Evolutionary conservation across 176 grass and related monocot species (phyloP).

Genomic region (bread wheat (Triticum aestivum)): DNA sequence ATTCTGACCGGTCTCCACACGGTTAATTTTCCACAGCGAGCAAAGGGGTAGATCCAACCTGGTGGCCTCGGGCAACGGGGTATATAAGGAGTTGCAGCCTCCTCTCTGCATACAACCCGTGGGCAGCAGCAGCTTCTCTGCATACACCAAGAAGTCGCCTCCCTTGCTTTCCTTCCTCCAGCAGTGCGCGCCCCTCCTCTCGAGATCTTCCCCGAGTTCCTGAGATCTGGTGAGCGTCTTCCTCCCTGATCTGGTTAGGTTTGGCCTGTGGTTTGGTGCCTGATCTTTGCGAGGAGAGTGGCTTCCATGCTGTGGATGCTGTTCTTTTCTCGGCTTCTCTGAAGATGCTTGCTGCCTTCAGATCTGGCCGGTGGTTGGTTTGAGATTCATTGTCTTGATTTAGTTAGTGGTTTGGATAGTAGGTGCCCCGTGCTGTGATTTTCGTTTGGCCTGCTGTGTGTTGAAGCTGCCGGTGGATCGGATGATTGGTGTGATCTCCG

Average conservation of each 20-base stretch:
- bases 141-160: constrained; percentile 10
- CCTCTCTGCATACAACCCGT: constrained; percentile 32
- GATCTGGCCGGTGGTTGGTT: constrained; percentile 26
- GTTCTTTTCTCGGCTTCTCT: not conserved
- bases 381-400: not conserved
- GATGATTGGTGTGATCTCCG: not conserved
- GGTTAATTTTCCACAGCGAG: constrained; percentile 31
- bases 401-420: not conserved
- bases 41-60: constrained; percentile 39
- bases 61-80: constrained; percentile 18
- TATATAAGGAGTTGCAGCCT: constrained; percentile 48
- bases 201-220: constrained; percentile 20
- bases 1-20: constrained; percentile 41
- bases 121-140: constrained; percentile 45
- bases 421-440: not conserved
- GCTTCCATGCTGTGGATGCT: not conserved
- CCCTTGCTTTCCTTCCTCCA: not conserved
- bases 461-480: not conserved
- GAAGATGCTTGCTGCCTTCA: not conserved
- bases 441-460: not conserved
- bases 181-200: not conserved
- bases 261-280: not conserved
- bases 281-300: not conserved
- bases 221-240: constrained; percentile 47
- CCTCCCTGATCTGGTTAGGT: not conserved